Base-by-base conservation (phyloP, 768 basidiomycete genomes). In the Tulasnella sp. region DNA sequence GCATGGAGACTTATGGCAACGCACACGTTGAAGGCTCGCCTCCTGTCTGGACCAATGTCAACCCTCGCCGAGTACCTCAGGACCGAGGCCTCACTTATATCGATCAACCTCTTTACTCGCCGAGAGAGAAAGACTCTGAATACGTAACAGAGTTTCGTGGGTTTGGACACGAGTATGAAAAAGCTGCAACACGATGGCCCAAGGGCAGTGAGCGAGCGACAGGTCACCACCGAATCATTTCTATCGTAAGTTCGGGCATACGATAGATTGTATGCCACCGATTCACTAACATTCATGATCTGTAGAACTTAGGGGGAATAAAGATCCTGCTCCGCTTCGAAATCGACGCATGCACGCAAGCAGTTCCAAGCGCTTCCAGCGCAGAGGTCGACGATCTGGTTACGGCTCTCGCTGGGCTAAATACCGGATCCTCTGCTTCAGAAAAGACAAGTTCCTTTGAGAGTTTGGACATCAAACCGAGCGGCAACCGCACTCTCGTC, bases 161-260 rank as follows among this genome's bases (percentile, higher is more conserved):
- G 0, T 94, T 87, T 84, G 93, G 93, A 0, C 86, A 89, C 74
- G 90, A 89, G 80, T 95, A 93, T 83, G 90, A 93, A 83, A 88
- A 87, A 81, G 89, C 88, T 0, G 87, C 89, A 4, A 92, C 92
- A 0, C 85, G 80, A n/a, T 83, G 86, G n/a, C 89, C 88, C 1
- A 81, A 84, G 4, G 90, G 89, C 54, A 92, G 92, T 82, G 88
- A 88, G 78, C 85, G 87, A 37, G 87, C 87, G 73, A 86, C 89
- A 0, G 91, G 89, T 0, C 92, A 94, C 82, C 89, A 92, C 82
- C 88, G 92, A 34, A 89, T 92, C 79, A 84, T 93, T 18, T 72
- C 69, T 24, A 37, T 72, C 1, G 72, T 72, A 42, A 34, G 72
- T 34, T 37, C 22, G n/a, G 3, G 22, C 18, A 31, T 72, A 8